Percentiles rank a stretch among this genome's conserved stretches.
These are phyloP conservation scores for Pleurotus sapidus DNA, from an alignment of 768 basidiomycete genomes.

Conservation along the genomic window DNA sequence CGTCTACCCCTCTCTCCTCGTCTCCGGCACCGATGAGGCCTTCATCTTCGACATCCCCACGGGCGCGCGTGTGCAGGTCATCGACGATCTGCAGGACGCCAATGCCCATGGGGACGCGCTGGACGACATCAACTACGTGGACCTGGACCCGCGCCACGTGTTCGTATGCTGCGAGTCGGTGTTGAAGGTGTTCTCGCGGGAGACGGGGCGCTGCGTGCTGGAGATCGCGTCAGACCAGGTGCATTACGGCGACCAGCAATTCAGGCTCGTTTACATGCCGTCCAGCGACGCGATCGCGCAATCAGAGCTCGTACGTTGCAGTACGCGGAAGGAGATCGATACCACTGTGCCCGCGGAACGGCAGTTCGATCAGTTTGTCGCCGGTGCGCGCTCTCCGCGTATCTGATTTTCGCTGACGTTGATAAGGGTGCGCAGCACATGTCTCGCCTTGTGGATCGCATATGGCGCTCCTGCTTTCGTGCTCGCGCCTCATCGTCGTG, in stretches of 20 bases:
- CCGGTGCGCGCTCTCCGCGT: slow-evolving; percentile 28
- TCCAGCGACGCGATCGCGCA: too few species aligned
- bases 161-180: slow-evolving; percentile 52
- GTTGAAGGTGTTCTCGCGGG: slow-evolving; percentile 54
- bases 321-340: too few species aligned
- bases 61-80: slow-evolving; percentile 43
- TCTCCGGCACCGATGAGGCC: slow-evolving; percentile 38
- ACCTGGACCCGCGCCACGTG: slow-evolving; percentile 53
- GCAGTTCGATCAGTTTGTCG: slow-evolving; percentile 41
- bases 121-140: slow-evolving; percentile 55
- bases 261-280: too few species aligned
- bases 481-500: slow-evolving; percentile 39
- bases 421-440: slow-evolving; percentile 29
- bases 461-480: slow-evolving; percentile 34
- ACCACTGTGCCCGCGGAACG: background rate
- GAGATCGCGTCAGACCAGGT: slow-evolving; percentile 35
- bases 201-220: slow-evolving; percentile 41
- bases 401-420: too few species aligned
- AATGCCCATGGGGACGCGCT: background rate
- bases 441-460: slow-evolving; percentile 49
- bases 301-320: too few species aligned
- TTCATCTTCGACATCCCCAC: slow-evolving; percentile 65
- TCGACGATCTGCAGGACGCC: slow-evolving; percentile 35
- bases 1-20: slow-evolving; percentile 63
- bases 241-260: slow-evolving; percentile 19